Base-by-base conservation (phyloP, 805 yeast genomes). In the Candida maesae region DNA sequence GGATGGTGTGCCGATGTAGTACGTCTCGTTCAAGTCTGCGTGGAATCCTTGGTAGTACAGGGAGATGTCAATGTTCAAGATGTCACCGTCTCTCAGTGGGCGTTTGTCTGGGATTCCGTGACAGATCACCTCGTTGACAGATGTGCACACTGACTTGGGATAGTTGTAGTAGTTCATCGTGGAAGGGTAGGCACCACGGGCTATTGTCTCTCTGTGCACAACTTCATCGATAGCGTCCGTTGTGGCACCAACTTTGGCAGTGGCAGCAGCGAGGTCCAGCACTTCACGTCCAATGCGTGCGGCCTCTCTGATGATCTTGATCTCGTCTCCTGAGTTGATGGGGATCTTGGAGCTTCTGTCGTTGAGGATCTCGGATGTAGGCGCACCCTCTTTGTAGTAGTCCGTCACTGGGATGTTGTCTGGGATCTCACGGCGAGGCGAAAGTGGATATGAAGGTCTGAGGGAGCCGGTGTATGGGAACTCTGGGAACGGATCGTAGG, bases 91-190 rank as follows among this genome's bases (percentile, higher is more conserved):
- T 61, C 86, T 67, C 49, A 93, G 73, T 25, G 80, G 81, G 41
- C 90, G 76, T 66, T 85, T 75, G 65, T 93, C 99, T 20, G 99
- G 99, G 44, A 93, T 85, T 49, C 99, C 99, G 64, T 93, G 99
- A 62, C 99, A 93, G 46, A 93, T 85, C 43, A 89, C 81, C 69
- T 93, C 99, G 64, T 93, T 93, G 33, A 93, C 83, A 2, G 96
- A 88, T 1, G 96, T 88, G 66, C 99, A 93, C 31, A 87, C 76
- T 17, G 93, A 79, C 61, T 89, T 90, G 32, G 98, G 97, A 68
- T 79, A 93, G 64, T 88, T 85, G 68, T 82, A 90, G 68, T 93
- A 93, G 68, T 93, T 93, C 49, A 91, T 70, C 4, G 99, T 96
- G 11, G 96, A 87, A 15, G 99, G 99, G 61, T 93, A 93, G 3